These are phyloP conservation scores for Claviceps cyperi DNA, from an alignment of 2,329 filamentous ascomycete genomes.

Conservation along the genomic window DNA sequence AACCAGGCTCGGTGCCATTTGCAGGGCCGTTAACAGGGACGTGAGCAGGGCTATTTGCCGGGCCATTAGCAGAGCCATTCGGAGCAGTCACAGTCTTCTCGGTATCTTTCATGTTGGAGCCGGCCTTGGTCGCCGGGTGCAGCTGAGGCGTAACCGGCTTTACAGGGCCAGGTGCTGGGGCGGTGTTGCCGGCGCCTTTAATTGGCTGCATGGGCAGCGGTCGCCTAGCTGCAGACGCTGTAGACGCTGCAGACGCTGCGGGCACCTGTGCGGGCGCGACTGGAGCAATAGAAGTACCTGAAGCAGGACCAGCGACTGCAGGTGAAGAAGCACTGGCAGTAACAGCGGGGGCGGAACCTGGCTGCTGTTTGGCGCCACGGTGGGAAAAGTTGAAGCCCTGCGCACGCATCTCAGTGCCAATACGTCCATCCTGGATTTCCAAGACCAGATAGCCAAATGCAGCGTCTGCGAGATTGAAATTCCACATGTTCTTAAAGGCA, in stretches of 20 bases:
- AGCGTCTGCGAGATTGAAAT: constrained; percentile 95
- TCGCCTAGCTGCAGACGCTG: constrained; percentile 22
- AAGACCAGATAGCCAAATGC: constrained; percentile 93
- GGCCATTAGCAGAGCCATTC: constrained; percentile 38
- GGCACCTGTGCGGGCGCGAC: constrained; percentile 20
- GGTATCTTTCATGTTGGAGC: constrained; percentile 33
- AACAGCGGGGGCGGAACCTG: constrained; percentile 23
- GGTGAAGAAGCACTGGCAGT: constrained; percentile 17
- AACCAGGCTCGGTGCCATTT: constrained; percentile 34
- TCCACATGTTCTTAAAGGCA: constrained; percentile 99
- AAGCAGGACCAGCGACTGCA: constrained; percentile 7
- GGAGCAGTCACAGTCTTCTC: constrained; percentile 38
- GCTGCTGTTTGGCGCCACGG: constrained; percentile 66
- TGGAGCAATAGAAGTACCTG: constrained; percentile 21
- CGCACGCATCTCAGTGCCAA: constrained; percentile 95
- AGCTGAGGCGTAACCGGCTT: constrained; percentile 37
- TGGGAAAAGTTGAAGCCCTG: constrained; percentile 99
- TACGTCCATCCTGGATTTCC: constrained; percentile 87
- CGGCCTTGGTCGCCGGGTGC: constrained; percentile 25
- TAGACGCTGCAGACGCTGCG: constrained; percentile 17
- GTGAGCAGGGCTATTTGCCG: constrained; percentile 29
- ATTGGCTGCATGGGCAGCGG: constrained; percentile 23
- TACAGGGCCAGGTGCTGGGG: constrained; percentile 17
- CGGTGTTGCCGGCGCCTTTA: constrained; percentile 26
- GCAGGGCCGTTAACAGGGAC: constrained; percentile 36